Base-by-base conservation (phyloP, 192 early-diverging fungal genomes). In the Kickxella alabastrina region DNA sequence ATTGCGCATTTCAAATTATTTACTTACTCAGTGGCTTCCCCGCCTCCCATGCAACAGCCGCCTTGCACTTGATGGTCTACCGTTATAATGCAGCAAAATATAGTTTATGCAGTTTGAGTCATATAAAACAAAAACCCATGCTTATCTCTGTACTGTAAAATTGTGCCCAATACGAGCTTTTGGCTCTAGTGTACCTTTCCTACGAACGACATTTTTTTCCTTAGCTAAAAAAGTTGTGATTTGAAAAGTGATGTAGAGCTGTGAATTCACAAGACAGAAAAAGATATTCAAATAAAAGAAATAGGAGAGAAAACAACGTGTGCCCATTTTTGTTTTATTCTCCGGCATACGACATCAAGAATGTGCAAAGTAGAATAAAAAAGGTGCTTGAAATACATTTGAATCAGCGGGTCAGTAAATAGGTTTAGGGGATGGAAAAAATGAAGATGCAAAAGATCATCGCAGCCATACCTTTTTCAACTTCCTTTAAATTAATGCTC, bases 11-110 rank as follows among this genome's bases (percentile, higher is more conserved):
- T n/a, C n/a, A n/a, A n/a, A n/a, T n/a, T n/a, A n/a, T n/a, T n/a
- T 13, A 82, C 87, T 65, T 85, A 93, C 92, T 82, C 23, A 98
- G 82, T 27, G 92, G 92, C 72, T 95, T 88, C 28, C 81, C 84
- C 45, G 95, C 83, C 55, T 89, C 91, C 93, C 93, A 95, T 50
- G 95, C 95, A 41, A 98, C 74, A 15, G 95, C 95, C 45, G 95
- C 95, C 62, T 86, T 86, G 79, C 95, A 90, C 43, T 78, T 86
- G 46, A 90, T 90, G 53, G 63, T 38, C 70, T 75, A 67, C 39
- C 55, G 9, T 19, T 39, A 31, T 0, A 43, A 4, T 35, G 35
- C 21, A 32, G 29, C 7, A 15, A n/a, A n/a, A n/a, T n/a, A n/a
- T n/a, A n/a, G n/a, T n/a, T n/a, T n/a, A n/a, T n/a, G n/a, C n/a